phyloP scores from a whole-genome alignment of 495 filamentous ascomycete species.

The Lentithecium fluviatile region DNA sequence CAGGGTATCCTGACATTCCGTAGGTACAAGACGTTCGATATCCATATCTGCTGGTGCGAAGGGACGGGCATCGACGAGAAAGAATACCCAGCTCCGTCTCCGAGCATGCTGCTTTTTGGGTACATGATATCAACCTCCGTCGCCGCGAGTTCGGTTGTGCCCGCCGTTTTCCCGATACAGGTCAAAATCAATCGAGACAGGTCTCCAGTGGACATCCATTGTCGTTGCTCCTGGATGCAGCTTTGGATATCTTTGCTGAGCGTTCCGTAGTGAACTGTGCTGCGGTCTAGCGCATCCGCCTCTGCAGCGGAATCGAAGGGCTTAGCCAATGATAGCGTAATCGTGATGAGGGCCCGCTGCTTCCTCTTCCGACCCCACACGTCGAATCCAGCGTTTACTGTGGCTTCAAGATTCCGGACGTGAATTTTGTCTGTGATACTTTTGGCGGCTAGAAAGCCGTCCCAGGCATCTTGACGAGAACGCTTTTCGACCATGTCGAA shows the following conservation, averaged over 20 bases:
- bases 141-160: constrained; percentile 1
- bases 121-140: constrained; percentile 33
- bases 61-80: too few relatives aligned
- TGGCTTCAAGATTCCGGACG: constrained; percentile 53
- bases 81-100: constrained; percentile 35
- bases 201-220: constrained; percentile 24
- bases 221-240: constrained; percentile 33
- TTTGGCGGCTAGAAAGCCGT: background rate
- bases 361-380: constrained; percentile 56
- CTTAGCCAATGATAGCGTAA: constrained; percentile 47
- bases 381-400: constrained; percentile 49
- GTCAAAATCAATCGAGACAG: background rate
- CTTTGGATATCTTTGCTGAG: constrained; percentile 55
- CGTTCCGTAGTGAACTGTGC: constrained; percentile 62
- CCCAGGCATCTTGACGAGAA: constrained; percentile 14
- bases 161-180: constrained; percentile 11
- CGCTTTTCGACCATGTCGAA: background rate
- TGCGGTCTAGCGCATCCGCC: constrained; percentile 50
- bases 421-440: constrained; percentile 33
- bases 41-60: background rate
- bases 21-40: constrained; percentile 37
- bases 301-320: constrained; percentile 51
- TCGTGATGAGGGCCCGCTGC: constrained; percentile 57
- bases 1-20: constrained; percentile 55
- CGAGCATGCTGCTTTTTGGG: constrained; percentile 41